phyloP scores from a whole-genome alignment of 2,329 filamentous ascomycete genomes.

The Chrysosporium keratinophilum region DNA sequence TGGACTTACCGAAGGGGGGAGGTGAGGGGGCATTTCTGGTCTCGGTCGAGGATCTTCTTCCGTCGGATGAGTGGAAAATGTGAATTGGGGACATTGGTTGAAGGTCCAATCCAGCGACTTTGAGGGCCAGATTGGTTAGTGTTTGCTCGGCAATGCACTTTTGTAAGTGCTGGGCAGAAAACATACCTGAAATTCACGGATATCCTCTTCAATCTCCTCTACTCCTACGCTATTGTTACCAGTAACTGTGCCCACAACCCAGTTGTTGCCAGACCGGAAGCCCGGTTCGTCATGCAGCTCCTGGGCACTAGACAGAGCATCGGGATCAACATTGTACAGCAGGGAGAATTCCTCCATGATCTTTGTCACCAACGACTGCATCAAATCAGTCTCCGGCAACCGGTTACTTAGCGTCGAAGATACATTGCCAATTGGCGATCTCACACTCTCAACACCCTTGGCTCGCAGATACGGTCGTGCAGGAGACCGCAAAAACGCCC shows the following conservation, averaged over 20 bases:
- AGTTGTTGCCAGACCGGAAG: slow-evolving; percentile 26
- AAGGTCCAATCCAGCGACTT: slow-evolving; percentile 58
- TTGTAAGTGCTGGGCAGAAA: not conserved
- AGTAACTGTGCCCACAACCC: slow-evolving; percentile 41
- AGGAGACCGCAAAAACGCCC: slow-evolving; percentile 63
- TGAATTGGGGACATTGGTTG: slow-evolving; percentile 76
- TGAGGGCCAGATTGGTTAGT: not conserved
- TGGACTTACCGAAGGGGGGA: slow-evolving; percentile 39
- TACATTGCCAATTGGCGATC: slow-evolving; percentile 73
- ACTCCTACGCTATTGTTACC: slow-evolving; percentile 38
- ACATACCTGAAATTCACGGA: slow-evolving; percentile 47
- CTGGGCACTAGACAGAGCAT: slow-evolving; percentile 27
- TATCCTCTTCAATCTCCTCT: slow-evolving; percentile 50
- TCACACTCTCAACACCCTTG: slow-evolving; percentile 82
- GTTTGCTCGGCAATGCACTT: not conserved
- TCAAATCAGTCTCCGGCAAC: slow-evolving; percentile 40
- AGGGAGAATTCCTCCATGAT: slow-evolving; percentile 55
- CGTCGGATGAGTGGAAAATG: slow-evolving; percentile 53
- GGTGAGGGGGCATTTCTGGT: slow-evolving; percentile 40
- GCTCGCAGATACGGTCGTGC: slow-evolving; percentile 66
- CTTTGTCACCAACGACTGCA: slow-evolving; percentile 40
- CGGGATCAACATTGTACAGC: slow-evolving; percentile 49
- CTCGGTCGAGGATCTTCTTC: slow-evolving; percentile 49
- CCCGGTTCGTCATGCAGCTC: slow-evolving; percentile 28
- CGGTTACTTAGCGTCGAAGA: slow-evolving; percentile 41